These are phyloP conservation scores for Cystobasidium ongulense DNA, from an alignment of 768 basidiomycete species.

Conservation along the genomic window DNA sequence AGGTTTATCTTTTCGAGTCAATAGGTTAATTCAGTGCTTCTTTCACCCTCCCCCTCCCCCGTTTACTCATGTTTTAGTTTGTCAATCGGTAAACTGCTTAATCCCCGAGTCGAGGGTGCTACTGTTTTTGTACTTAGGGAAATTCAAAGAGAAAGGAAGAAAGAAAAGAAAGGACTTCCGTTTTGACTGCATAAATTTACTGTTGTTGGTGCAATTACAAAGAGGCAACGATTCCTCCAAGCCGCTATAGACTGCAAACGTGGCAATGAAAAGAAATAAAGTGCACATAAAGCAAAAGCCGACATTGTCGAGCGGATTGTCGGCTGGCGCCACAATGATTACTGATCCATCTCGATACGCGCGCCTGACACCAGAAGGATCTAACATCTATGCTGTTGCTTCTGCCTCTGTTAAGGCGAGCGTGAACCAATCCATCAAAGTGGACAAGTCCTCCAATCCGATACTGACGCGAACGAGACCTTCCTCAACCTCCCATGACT, in stretches of 20 bases:
- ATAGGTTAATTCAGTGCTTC: neutral
- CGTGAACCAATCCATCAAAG: slow-evolving; percentile 56
- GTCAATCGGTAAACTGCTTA: no score
- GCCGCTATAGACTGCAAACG: no score
- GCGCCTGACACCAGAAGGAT: no score
- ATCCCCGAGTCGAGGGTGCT: no score
- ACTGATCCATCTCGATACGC: no score
- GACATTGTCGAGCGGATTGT: no score
- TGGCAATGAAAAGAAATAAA: no score
- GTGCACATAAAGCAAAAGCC: no score
- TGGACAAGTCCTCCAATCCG: slow-evolving; percentile 69
- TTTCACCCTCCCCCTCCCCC: neutral
- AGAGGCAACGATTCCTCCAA: neutral
- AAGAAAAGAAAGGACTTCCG: no score
- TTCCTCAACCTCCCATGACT: slow-evolving; percentile 70
- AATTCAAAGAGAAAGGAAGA: neutral
- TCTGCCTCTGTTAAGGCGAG: slow-evolving; percentile 69
- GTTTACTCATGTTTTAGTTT: no score
- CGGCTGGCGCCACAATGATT: no score
- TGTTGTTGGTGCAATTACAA: neutral
- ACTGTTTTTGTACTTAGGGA: neutral
- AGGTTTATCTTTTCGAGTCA: neutral
- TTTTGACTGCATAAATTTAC: neutral
- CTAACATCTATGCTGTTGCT: slow-evolving; percentile 39
- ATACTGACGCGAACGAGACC: slow-evolving; percentile 79